These are phyloP conservation scores for Lablab purpureus DNA, from an alignment of 306 rosid genomes.

Conservation along the genomic window DNA sequence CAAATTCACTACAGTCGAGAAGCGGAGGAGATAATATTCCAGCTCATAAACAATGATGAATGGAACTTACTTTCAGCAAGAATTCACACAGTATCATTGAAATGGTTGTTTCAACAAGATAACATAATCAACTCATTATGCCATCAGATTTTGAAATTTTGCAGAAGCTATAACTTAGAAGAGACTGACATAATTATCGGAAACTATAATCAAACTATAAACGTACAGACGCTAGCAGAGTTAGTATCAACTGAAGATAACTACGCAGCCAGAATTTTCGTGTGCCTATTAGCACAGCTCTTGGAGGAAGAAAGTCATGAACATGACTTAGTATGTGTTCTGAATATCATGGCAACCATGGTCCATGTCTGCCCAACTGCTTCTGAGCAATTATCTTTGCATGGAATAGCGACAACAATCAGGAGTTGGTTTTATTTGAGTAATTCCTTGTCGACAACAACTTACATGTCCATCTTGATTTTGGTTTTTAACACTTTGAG, in stretches of 20 bases:
- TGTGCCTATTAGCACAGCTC: conserved; percentile 70
- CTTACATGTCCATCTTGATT: conserved; percentile 54
- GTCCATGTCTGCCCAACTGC: conserved; percentile 60
- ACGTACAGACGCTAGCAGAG: conserved; percentile 69
- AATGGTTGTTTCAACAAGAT: conserved; percentile 96
- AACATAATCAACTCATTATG: conserved; percentile 59
- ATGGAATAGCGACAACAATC: conserved; percentile 68
- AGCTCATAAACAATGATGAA: conserved; percentile 60
- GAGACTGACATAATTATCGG: conserved; percentile 48
- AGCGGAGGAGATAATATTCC: conserved; percentile 77
- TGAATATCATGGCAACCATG: conserved; percentile 62
- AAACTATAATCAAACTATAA: conserved; percentile 50
- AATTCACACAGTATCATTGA: conserved; percentile 74
- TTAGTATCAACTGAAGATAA: conserved; percentile 71
- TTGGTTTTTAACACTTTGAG: conserved; percentile 65
- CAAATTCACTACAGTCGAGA: conserved; percentile 75
- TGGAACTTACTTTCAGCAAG: conserved; percentile 82
- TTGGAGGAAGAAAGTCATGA: conserved; percentile 67
- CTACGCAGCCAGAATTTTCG: conserved; percentile 70
- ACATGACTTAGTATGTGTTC: conserved; percentile 57
- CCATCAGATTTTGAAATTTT: conserved; percentile 75
- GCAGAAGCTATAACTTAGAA: conserved; percentile 59
- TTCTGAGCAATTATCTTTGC: conserved; percentile 67
- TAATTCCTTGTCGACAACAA: conserved; percentile 53
- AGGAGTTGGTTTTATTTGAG: conserved; percentile 51